Evolutionary conservation across 768 basidiomycete genomes (phyloP).

Genomic region (Suillus brevipes): DNA sequence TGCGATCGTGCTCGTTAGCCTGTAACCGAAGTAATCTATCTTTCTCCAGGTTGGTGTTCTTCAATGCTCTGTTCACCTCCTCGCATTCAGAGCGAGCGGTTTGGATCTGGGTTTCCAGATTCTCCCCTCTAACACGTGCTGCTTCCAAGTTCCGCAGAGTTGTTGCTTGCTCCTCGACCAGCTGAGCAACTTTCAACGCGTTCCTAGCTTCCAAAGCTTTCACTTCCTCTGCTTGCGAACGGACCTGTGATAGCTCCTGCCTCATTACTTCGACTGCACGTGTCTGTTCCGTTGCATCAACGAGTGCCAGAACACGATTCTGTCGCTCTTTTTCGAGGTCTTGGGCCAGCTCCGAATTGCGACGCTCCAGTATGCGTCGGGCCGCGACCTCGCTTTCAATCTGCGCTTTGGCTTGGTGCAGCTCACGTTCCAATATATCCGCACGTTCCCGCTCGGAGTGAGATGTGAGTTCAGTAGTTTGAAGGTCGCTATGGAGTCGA

Average conservation of each 20-base stretch:
- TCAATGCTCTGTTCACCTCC: constrained; percentile 61
- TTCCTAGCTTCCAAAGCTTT: constrained; percentile 67
- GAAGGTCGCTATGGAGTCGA: constrained; percentile 47
- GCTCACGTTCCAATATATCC: constrained; percentile 61
- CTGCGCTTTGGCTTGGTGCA: constrained; percentile 61
- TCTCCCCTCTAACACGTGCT: constrained; percentile 70
- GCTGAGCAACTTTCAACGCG: constrained; percentile 56
- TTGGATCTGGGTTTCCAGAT: constrained; percentile 74
- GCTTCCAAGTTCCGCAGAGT: constrained; percentile 73
- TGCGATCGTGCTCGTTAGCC: constrained; percentile 64
- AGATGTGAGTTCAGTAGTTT: constrained; percentile 38
- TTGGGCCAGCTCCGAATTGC: constrained; percentile 55
- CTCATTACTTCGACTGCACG: constrained; percentile 57
- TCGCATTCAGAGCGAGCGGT: constrained; percentile 71
- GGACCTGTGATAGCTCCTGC: constrained; percentile 62
- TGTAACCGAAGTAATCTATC: constrained; percentile 73
- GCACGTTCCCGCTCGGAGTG: constrained; percentile 51
- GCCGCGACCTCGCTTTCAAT: constrained; percentile 63
- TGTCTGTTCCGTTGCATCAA: constrained; percentile 70
- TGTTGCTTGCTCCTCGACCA: constrained; percentile 77
- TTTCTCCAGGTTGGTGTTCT: constrained; percentile 72
- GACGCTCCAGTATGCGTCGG: constrained; percentile 62
- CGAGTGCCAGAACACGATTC: constrained; percentile 56
- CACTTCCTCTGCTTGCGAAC: constrained; percentile 64
- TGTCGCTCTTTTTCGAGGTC: constrained; percentile 58